Evolutionary conservation across 768 basidiomycete genomes (phyloP).

Genomic region (Kondoa subrosea): DNA sequence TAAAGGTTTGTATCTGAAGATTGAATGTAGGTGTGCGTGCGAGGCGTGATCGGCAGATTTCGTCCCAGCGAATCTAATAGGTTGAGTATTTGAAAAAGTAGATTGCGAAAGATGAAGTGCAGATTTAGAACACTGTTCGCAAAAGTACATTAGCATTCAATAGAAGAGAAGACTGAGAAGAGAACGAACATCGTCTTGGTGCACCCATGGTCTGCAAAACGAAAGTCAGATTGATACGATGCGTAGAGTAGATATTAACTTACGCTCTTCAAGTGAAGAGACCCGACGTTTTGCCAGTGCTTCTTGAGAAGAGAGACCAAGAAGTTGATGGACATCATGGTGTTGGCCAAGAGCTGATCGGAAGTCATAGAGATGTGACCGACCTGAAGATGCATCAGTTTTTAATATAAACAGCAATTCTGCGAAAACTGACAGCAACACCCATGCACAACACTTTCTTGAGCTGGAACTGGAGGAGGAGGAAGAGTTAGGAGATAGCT

Average conservation of each 20-base stretch:
- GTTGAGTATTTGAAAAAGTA: too few relatives aligned
- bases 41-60: background rate
- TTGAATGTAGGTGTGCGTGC: background rate
- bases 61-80: too few relatives aligned
- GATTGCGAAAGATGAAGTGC: too few relatives aligned
- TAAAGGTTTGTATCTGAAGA: background rate
- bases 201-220: constrained; percentile 4
- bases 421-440: too few relatives aligned
- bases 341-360: constrained; percentile 89
- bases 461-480: constrained; percentile 24
- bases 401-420: too few relatives aligned
- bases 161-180: background rate
- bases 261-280: constrained; percentile 71
- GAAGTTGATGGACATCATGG: constrained; percentile 99
- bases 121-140: too few relatives aligned
- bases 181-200: too few relatives aligned
- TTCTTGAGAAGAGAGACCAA: constrained; percentile 97
- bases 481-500: too few relatives aligned
- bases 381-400: too few relatives aligned
- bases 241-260: background rate
- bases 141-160: background rate
- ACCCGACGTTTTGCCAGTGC: constrained; percentile 98
- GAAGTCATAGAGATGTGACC: constrained; percentile 95
- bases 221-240: background rate
- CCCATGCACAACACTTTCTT: constrained; percentile 67